Base-by-base conservation (phyloP, 208 protist genomes). In the Acanthamoeba lenticulata region DNA sequence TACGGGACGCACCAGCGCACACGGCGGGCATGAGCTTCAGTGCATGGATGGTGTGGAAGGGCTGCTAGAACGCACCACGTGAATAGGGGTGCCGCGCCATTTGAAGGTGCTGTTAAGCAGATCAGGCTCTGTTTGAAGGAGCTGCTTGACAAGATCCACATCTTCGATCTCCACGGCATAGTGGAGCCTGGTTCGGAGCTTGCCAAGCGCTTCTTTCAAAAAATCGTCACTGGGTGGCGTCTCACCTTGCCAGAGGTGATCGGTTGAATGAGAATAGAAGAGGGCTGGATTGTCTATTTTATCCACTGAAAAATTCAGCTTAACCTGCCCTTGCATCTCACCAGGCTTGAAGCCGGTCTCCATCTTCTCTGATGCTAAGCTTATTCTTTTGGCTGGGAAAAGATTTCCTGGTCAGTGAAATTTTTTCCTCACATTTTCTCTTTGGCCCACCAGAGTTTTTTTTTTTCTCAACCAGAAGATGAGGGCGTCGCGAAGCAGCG, bases 101-200 rank as follows among this genome's bases (percentile, higher is more conserved):
- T 72, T 69, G 57, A 90, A 90, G 9, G n/a, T 27, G n/a, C 24
- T 17, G 15, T 36, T 19, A 36, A 90, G n/a, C 36, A 90, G 29
- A 4, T 21, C 57, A 7, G 83, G 83, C 17, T 90, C 34, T n/a
- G 9, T 34, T 13, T 45, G 55, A 29, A 90, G 83, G 9, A 34
- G n/a, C 3, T 62, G 36, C 57, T 69, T 90, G 19, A 90, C 83
- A 29, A 72, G 42, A 21, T 90, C 55, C 52, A 32, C 19, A 21
- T 62, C 27, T 29, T 62, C 32, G 19, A 47, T 90, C 34, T 90
- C 83, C 6, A 90, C 83, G 34, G 83, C 83, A 36, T 90, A 90
- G 83, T 90, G 83, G 19, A 90, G 34, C 34, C 34, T 45, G 11
- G 83, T 90, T 24, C 34, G 45, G 3, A 86, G 44, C n/a, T 38